Base-by-base conservation (phyloP, 73 alveolate genomes). In the Tetrahymena borealis region DNA sequence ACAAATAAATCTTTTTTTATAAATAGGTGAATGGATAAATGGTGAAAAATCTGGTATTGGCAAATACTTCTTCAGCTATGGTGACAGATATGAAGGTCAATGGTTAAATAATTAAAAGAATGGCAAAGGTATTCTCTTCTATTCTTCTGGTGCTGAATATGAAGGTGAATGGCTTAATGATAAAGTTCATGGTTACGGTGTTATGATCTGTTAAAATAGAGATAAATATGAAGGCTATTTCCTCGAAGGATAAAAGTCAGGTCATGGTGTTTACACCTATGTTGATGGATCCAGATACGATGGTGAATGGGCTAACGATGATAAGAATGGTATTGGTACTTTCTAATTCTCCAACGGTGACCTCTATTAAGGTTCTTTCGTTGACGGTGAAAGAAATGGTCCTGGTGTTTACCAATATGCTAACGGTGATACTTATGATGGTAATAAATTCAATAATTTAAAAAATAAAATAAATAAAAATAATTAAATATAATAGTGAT, bases 161-260 rank as follows among this genome's bases (percentile, higher is more conserved):
- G 93, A 93, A 39, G 95, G 95, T 32, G 93, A 93, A 18, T 93
- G 95, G 95, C 39, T 38, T 10, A 42, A 93, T 85, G 95, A 93
- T 33, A 93, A 93, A n/a, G 92, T 92, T 18, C 78, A 93, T 93
- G 95, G 95, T 1, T 93, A 39, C 38, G 99, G 97, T 28, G 85
- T 97, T 18, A 90, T 93, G 90, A 90, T 91, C 40, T 95, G 90
- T 78, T 39, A 95, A 39, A 95, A 96, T 96, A 98, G 99, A 37
- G 99, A 95, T 40, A 78, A 91, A 39, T 97, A 96, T 91, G 98
- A 95, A 92, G 98, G 99, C 4, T 95, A 97, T 43, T 97, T 97
- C 96, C 93, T 90, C 32, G 91, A 97, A 18, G 95, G 96, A 93
- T 60, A 91, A 40, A 94, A 96, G 90, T 92, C 91, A 94, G 99